Evolutionary conservation across 352 stramenopile genomes (phyloP).

Genomic region (Phytophthora hibernalis): DNA sequence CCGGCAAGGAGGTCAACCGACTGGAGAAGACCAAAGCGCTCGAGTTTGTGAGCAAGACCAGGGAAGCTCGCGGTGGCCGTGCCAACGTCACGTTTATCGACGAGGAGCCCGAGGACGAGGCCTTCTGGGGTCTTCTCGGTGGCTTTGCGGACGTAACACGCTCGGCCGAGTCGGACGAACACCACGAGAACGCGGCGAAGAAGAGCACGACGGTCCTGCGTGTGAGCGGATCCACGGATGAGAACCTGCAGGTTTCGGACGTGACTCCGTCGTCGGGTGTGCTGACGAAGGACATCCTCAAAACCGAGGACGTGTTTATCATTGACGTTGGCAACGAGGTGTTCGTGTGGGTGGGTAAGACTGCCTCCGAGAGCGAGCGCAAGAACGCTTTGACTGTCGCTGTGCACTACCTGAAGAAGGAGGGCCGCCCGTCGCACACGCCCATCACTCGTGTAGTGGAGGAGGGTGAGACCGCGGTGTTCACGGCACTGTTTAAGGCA

Average conservation of each 20-base stretch:
- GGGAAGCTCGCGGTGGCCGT: conserved; percentile 80
- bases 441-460: conserved; percentile 88
- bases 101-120: conserved; percentile 87
- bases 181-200: conserved; percentile 64
- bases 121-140: conserved; percentile 94
- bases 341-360: conserved; percentile 93
- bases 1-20: conserved; percentile 78
- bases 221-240: conserved; percentile 74
- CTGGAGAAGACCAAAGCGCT: conserved; percentile 93
- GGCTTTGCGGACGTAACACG: conserved; percentile 81
- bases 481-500: conserved; percentile 85
- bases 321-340: conserved; percentile 90
- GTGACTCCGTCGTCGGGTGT: conserved; percentile 73
- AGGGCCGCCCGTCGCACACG: conserved; percentile 62
- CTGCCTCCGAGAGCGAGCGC: conserved; percentile 83
- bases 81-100: conserved; percentile 90
- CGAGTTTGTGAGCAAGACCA: conserved; percentile 89
- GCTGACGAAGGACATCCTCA: conserved; percentile 82
- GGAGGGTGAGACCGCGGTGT: conserved; percentile 81
- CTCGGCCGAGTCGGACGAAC: conserved; percentile 67
- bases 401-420: conserved; percentile 85
- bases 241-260: conserved; percentile 59
- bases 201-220: conserved; percentile 78
- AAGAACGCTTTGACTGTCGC: conserved; percentile 87
- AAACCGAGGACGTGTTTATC: conserved; percentile 93